A percentile compares a stretch with the other conserved stretches of the same genome.
Evolutionary conservation across 768 basidiomycete genomes (phyloP).

Genomic region (Suillus occidentalis): DNA sequence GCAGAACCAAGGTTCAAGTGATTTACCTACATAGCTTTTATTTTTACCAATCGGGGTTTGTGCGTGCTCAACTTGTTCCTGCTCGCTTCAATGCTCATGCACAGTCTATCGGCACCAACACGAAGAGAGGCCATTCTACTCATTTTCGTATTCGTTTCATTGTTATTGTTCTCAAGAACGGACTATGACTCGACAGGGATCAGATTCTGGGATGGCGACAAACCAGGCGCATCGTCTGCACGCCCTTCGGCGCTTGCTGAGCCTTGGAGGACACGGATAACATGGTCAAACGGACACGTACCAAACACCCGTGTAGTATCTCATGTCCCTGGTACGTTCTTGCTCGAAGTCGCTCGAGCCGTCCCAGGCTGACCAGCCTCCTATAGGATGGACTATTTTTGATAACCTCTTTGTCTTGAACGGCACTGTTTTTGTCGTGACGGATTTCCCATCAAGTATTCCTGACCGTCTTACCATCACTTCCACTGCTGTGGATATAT

Average conservation of each 20-base stretch:
- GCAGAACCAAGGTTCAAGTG: slow-evolving; percentile 29
- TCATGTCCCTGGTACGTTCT: slow-evolving; percentile 66
- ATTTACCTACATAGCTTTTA: neutral
- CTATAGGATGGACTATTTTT: slow-evolving; percentile 85
- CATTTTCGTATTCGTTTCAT: slow-evolving; percentile 44
- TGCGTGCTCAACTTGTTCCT: neutral
- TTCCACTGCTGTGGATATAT: slow-evolving; percentile 64
- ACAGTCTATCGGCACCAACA: slow-evolving; percentile 42
- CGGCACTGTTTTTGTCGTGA: slow-evolving; percentile 81
- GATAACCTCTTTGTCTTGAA: slow-evolving; percentile 81
- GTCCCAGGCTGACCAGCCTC: neutral
- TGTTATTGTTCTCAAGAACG: slow-evolving; percentile 45
- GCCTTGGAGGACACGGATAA: slow-evolving; percentile 34
- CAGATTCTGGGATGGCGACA: slow-evolving; percentile 5
- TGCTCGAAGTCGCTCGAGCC: neutral
- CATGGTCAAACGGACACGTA: slow-evolving; percentile 40
- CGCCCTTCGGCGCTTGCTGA: slow-evolving; percentile 20
- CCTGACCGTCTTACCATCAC: slow-evolving; percentile 70
- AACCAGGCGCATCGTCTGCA: slow-evolving; percentile 9
- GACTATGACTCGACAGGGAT: slow-evolving; percentile 12
- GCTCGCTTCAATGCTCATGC: neutral
- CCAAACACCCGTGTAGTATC: slow-evolving; percentile 67
- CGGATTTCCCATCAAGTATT: slow-evolving; percentile 62
- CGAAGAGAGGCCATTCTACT: slow-evolving; percentile 56
- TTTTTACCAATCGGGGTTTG: neutral